Evolutionary conservation across 768 basidiomycete genomes (phyloP).

Genomic region (Panellus pusillus): DNA sequence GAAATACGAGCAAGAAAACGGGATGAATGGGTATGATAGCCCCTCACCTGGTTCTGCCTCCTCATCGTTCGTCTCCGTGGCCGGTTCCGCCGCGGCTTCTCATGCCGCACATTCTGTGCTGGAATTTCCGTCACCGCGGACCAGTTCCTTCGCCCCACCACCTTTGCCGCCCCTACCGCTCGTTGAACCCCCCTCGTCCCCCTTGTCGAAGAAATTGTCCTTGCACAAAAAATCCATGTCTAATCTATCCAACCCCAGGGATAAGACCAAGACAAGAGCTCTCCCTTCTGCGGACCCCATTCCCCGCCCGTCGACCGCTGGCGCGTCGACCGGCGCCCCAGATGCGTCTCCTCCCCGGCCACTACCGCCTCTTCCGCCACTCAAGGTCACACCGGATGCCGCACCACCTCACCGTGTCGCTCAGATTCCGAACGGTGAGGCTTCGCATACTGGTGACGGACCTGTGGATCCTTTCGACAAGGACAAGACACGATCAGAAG

Average conservation of each 20-base stretch:
- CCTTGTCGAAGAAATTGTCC: constrained; percentile 1
- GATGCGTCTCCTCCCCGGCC: constrained; percentile 20
- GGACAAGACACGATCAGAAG: constrained; percentile 7
- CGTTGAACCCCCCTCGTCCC: constrained; percentile 3
- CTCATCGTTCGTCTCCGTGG: constrained; percentile 18
- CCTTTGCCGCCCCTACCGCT: constrained; percentile 21
- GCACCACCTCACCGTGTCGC: background rate
- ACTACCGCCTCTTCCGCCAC: constrained; percentile 21
- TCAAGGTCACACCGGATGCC: constrained; percentile 8
- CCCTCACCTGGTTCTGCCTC: constrained; percentile 28
- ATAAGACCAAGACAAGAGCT: constrained; percentile 22
- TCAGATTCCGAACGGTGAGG: constrained; percentile 4
- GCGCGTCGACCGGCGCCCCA: constrained; percentile 17
- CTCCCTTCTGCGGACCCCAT: constrained; percentile 20
- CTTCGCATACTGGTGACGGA: background rate
- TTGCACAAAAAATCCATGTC: constrained; percentile 21
- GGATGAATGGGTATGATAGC: constrained; percentile 27
- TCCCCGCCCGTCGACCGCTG: constrained; percentile 42
- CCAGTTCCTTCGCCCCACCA: constrained; percentile 25
- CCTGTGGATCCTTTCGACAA: constrained; percentile 9
- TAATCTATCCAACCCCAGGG: constrained; percentile 11
- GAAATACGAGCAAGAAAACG: constrained; percentile 20
- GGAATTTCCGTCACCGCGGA: constrained; percentile 26
- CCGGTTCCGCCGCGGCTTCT: constrained; percentile 10
- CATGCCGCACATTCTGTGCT: constrained; percentile 8